Base-by-base conservation (phyloP, 2,329 filamentous ascomycete species). In the Huntiella omanensis region DNA sequence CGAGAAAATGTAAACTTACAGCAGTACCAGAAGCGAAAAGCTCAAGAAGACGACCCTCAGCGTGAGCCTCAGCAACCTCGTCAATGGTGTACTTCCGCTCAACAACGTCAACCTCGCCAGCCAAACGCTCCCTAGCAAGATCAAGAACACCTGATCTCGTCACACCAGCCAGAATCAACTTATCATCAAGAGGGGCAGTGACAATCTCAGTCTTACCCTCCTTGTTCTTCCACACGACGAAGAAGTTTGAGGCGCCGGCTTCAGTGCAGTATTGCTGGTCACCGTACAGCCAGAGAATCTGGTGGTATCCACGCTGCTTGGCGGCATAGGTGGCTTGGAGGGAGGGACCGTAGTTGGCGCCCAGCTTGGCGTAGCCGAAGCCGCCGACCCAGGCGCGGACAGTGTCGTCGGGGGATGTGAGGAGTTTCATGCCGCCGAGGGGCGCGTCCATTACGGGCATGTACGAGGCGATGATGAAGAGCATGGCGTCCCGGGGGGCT, bases 251-350 rank as follows among this genome's bases (percentile, higher is more conserved):
- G 10, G 85, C 87, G 4, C 87, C 87, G 2, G 87, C 87, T 66
- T 95, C 87, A 2, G 87, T 95, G 52, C 92, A 86, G 58, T 75
- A 74, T 45, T 73, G 74, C 54, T 88, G 70, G 36, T 73, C 62
- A 1, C 85, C 85, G 56, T 93, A 91, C 43, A 95, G 70, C 87
- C 87, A 95, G n/a, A 95, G 71, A 47, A 95, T 80, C 69, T 95
- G 88, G 57, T 88, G 75, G 62, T 77, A 95, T 0, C 88, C 87
- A 36, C 73, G 64, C 8, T 65, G 66, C 47, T 77, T 67, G 3
- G 87, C 87, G 60, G 87, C 81, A 13, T 71, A 70, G 42, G 86
- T 86, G 3, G 84, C 83, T 46, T 84, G 69, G 46, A 95, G 69
- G 15, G 75, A 79, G 13, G 87, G 87, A 0, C 87, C 87, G 61